Base-by-base conservation (phyloP, 345 rosid species). In the Citrus sp. region DNA sequence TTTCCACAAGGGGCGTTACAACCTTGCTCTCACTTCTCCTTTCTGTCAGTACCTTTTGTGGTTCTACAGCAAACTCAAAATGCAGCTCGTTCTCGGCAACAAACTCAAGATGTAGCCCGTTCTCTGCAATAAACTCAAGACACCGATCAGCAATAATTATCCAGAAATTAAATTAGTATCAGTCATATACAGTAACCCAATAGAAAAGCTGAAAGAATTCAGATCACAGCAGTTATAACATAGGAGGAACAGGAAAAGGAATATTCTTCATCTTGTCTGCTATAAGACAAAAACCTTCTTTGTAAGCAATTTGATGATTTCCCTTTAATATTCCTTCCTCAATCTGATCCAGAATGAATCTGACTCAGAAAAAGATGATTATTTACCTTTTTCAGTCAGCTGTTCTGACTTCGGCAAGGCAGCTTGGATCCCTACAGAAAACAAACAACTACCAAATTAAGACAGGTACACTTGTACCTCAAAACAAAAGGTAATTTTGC, bases 111-210 rank as follows among this genome's bases (percentile, higher is more conserved):
- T 75, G n/a, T 16, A 34, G 67, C 78, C 30, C 54, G 19, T 30
- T 38, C 66, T 77, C 89, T 87, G 86, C 72, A 84, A 40, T 38
- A 70, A 46, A 40, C 30, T 37, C 74, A 59, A 77, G 35, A 75
- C 54, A n/a, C 13, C 62, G 60, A 24, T 25, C 12, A 68, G 60
- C 9, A n/a, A 62, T 28, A 42, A 42, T n/a, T 70, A 62, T 14
- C 10, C 22, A 37, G 13, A 46, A 46, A 22, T 72, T 72, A 3
- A 46, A 22, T 72, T 72, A 3, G 5, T 25, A 25, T 46, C 37
- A 24, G 6, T 54, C 22, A 54, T 54, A 4, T 49, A 54, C 6
- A 18, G 10, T 9, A 58, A 34, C 25, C 46, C 13, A 73, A 16
- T 27, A 59, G 9, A 42, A 32, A 73, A 35, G n/a, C n/a, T 8